These are phyloP conservation scores for Pichia kudriavzevii DNA, from an alignment of 1,139 yeast genomes.

Conservation along the genomic window DNA sequence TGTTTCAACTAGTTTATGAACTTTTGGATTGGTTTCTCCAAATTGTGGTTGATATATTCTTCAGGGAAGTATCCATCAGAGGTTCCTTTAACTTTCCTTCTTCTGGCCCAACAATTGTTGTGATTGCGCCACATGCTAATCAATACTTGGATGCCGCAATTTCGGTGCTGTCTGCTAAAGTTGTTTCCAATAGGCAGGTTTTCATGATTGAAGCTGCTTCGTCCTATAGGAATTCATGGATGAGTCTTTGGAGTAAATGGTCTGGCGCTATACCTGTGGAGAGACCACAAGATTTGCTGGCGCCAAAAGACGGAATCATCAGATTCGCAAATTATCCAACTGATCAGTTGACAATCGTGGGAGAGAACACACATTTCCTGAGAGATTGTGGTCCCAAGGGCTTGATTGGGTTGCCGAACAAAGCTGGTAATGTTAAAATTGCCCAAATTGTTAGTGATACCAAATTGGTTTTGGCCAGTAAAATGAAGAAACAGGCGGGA, in stretches of 20 bases:
- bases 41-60: slow-evolving; percentile 39
- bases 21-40: slow-evolving; percentile 31
- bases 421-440: slow-evolving; percentile 52
- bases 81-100: slow-evolving; percentile 63
- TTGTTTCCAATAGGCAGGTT: slow-evolving; percentile 35
- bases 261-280: slow-evolving; percentile 67
- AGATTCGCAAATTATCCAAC: slow-evolving; percentile 32
- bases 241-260: slow-evolving; percentile 51
- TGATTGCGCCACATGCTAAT: slow-evolving; percentile 77
- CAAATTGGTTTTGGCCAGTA: slow-evolving; percentile 40
- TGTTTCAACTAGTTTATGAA: slow-evolving; percentile 19
- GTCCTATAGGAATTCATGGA: slow-evolving; percentile 43
- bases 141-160: slow-evolving; percentile 71
- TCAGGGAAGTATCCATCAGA: slow-evolving; percentile 60
- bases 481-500: slow-evolving; percentile 37
- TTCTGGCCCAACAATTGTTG: slow-evolving; percentile 62
- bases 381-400: slow-evolving; percentile 43
- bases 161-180: slow-evolving; percentile 46
- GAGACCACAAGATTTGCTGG: slow-evolving; percentile 60
- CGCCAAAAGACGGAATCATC: slow-evolving; percentile 40
- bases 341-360: slow-evolving; percentile 33
- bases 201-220: slow-evolving; percentile 59
- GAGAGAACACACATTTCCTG: slow-evolving; percentile 44
- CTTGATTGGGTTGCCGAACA: slow-evolving; percentile 53
- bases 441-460: slow-evolving; percentile 46